Evolutionary conservation across 768 basidiomycete species (phyloP), one percentile per base, ranked within the genome.

Genomic region (Suillus brevipes): DNA sequence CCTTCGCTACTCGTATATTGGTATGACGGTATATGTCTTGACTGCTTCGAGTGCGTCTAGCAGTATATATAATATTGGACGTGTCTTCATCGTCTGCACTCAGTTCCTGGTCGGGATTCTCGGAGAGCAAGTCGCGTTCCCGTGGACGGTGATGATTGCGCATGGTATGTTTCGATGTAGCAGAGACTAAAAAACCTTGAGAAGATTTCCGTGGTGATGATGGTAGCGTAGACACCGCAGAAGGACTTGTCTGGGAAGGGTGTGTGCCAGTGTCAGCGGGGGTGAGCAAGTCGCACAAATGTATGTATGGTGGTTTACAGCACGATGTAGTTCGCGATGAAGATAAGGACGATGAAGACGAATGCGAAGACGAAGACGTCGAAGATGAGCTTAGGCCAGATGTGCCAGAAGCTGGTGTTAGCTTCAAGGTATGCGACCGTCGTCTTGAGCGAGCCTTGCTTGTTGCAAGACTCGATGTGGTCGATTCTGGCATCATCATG

Each of bases 11-110:
- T 62, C 64, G 28, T 49, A 47, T 37, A 49, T 52, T 28, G 12
- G 64, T 31, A 31, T 62, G 71, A 16, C 25, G 62, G 55, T 68
- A 52, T 18, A 74, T 64, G 25, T 74, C 74, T 23, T 68, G 64
- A 2, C 68, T 67, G 64, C 71, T 73, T 57, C 65, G 67, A 10
- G 72, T 62, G 62, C 70, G 74, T 59, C 68, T 69, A 28, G 71
- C 49, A 52, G 73, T 60, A 43, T 68, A 71, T 28, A 71, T 71
- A 18, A 61, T 56, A 62, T 52, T 61, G 18, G 55, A 34, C 31
- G 62, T 37, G 12, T 69, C 63, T 13, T 53, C 66, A 5, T 61
- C 61, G 20, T 62, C 49, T 23, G 49, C 34, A 31, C 58, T 59
- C 25, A 59, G 6, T 62, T 34, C 61, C 53, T 60, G 55, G 23